These are phyloP conservation scores for Hypoxylon trugodes DNA, from an alignment of 495 filamentous ascomycete genomes.

Conservation along the genomic window DNA sequence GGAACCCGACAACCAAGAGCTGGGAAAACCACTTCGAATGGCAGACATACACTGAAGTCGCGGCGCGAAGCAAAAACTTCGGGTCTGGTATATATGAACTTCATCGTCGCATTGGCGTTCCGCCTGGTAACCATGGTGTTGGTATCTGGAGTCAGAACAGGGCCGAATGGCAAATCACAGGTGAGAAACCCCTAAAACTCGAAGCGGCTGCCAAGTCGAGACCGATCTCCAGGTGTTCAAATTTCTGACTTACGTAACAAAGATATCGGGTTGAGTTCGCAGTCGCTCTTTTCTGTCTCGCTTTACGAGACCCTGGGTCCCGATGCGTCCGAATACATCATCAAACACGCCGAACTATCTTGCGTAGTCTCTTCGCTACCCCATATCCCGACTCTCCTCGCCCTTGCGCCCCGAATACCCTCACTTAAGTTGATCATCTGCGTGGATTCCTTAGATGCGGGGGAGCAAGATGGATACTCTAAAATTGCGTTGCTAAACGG, in stretches of 20 bases:
- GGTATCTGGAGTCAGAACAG: conserved; percentile 97
- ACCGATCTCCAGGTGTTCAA: neutral
- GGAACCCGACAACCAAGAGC: conserved; percentile 75
- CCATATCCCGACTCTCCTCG: conserved; percentile 86
- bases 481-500: conserved; percentile 80
- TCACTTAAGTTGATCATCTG: conserved; percentile 88
- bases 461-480: conserved; percentile 78
- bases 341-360: conserved; percentile 82
- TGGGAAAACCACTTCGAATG: conserved; percentile 81
- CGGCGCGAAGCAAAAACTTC: conserved; percentile 80
- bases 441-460: conserved; percentile 83
- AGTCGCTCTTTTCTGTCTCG: conserved; percentile 88
- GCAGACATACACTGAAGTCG: conserved; percentile 83
- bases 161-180: conserved; percentile 96
- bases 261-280: conserved; percentile 92
- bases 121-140: conserved; percentile 77
- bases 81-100: conserved; percentile 87
- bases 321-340: conserved; percentile 91
- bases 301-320: conserved; percentile 96
- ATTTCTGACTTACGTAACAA: conserved; percentile 43
- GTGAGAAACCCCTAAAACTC: conserved; percentile 52
- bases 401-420: conserved; percentile 80
- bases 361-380: conserved; percentile 82
- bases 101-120: conserved; percentile 73
- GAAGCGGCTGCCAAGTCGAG: neutral